Percentiles rank a stretch among this genome's conserved stretches.
Conservation (phyloP, 1,284 basidiomycete species). For the Sanghuangporus weigelae region DNA sequence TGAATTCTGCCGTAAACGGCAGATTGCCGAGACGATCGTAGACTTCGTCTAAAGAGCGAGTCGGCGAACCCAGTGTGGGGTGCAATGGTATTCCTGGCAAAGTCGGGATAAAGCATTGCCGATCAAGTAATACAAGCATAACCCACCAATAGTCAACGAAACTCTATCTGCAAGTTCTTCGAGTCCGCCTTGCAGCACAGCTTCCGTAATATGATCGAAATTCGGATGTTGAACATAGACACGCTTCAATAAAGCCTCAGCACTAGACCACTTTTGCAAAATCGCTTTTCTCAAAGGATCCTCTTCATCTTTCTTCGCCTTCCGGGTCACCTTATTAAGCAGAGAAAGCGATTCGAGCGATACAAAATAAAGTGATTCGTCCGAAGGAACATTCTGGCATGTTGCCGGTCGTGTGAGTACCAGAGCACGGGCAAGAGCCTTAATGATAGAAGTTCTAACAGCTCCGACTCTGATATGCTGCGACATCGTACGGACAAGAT, state of each 20-base stretch:
- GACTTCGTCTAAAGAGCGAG: constrained; percentile 79
- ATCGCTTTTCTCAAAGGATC: constrained; percentile 44
- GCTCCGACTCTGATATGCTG: constrained; percentile 86
- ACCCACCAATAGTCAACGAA: constrained; percentile 69
- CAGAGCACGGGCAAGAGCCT: constrained; percentile 78
- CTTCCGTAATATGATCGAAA: constrained; percentile 73
- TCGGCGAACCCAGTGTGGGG: constrained; percentile 78
- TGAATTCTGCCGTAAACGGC: constrained; percentile 77
- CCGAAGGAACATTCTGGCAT: constrained; percentile 20
- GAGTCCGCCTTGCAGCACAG: constrained; percentile 58
- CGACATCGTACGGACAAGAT: constrained; percentile 75
- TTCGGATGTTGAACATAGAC: constrained; percentile 88
- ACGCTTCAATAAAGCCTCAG: constrained; percentile 64
- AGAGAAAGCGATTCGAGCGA: constrained; percentile 34
- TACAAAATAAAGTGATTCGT: constrained; percentile 33
- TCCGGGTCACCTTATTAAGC: constrained; percentile 30
- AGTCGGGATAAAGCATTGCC: neutral
- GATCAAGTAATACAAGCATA: constrained; percentile 14
- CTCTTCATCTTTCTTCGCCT: constrained; percentile 36
- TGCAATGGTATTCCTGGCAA: constrained; percentile 59
- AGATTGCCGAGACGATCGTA: constrained; percentile 65
- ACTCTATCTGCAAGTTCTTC: constrained; percentile 60
- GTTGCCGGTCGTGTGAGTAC: constrained; percentile 50
- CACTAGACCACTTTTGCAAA: constrained; percentile 41
- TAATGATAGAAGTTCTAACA: constrained; percentile 78